These are phyloP conservation scores for Stagonosporopsis chrysanthemi DNA, from an alignment of 2,329 filamentous ascomycete species.

Conservation along the genomic window DNA sequence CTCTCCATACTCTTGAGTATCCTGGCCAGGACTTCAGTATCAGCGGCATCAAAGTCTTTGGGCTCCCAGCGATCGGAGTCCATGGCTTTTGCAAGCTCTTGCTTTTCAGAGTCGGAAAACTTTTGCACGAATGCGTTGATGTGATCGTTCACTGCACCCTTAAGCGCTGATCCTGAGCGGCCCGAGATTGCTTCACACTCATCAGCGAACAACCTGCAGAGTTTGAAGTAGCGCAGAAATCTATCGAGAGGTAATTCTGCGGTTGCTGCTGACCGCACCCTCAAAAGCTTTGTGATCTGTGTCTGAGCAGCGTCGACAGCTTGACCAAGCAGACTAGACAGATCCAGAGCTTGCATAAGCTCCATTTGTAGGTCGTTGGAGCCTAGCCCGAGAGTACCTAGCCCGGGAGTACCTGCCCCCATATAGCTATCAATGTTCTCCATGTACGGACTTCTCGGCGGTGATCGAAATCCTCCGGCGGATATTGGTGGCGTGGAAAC, in stretches of 20 bases:
- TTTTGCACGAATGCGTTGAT: slow-evolving; percentile 80
- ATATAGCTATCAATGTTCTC: slow-evolving; percentile 55
- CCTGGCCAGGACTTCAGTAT: slow-evolving; percentile 66
- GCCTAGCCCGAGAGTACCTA: slow-evolving; percentile 22
- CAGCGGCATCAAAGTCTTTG: slow-evolving; percentile 73
- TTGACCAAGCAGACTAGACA: slow-evolving; percentile 79
- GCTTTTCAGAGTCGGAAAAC: slow-evolving; percentile 75
- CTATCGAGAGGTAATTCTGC: slow-evolving; percentile 70
- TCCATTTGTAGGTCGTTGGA: slow-evolving; percentile 67
- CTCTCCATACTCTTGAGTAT: slow-evolving; percentile 75
- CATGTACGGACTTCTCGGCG: slow-evolving; percentile 55
- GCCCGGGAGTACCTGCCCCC: slow-evolving; percentile 21
- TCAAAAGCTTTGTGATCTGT: slow-evolving; percentile 76
- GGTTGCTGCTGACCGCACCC: slow-evolving; percentile 78
- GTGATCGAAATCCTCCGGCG: slow-evolving; percentile 54
- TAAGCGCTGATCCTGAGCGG: slow-evolving; percentile 75
- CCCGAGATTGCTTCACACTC: slow-evolving; percentile 88
- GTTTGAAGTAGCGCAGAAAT: slow-evolving; percentile 82
- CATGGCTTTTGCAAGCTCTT: slow-evolving; percentile 77
- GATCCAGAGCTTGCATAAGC: slow-evolving; percentile 76
- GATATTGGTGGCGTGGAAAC: slow-evolving; percentile 59
- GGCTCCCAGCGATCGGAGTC: slow-evolving; percentile 82
- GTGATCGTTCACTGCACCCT: slow-evolving; percentile 80
- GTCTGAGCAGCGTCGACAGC: slow-evolving; percentile 80
- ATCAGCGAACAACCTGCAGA: slow-evolving; percentile 83